Evolutionary conservation across 2,329 filamentous ascomycete species (phyloP), one percentile per base, ranked within the genome.

Genomic region (Botrytis hyacinthi): DNA sequence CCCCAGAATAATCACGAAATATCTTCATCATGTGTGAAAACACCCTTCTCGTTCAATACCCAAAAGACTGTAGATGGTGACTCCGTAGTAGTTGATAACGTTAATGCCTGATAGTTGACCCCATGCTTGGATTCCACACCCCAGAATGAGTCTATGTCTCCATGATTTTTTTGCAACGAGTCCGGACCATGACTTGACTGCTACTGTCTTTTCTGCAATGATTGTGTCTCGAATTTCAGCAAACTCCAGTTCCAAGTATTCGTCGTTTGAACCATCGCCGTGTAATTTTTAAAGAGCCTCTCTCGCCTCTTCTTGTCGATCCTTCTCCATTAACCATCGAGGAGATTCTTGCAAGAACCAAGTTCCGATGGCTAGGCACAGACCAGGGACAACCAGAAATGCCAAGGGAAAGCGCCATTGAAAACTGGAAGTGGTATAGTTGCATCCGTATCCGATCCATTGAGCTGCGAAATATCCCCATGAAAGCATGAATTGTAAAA

Each of bases 391-490:
- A 83, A 94, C 92, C 85, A 97, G 93, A 70, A 97, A 85, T 70
- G 83, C 88, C 10, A 51, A 94, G 70, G 92, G 91, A 74, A 96
- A 93, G 76, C 93, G 91, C 88, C 88, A 90, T 86, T 94, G 95
- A 4, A 90, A 88, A 76, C 87, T 87, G 8, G 87, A 89, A 82
- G 92, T 88, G n/a, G 78, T 80, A 76, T 87, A 86, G 76, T 89
- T 51, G 72, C 90, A 92, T 63, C 83, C 90, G 81, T 95, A 94
- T 82, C 91, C 89, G 77, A 96, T 51, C 89, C 77, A 89, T 89
- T 4, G 92, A 88, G 37, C 75, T 95, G 83, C 81, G 95, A 51
- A 76, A 95, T 85, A 83, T 92, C 93, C 76, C 94, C 87, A 74
- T 92, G 94, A 82, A 95, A 90, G 82, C 40, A 40, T 40, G 12